These are phyloP conservation scores for Diaporthe destruens DNA, from an alignment of 2,329 filamentous ascomycete species.

Conservation along the genomic window DNA sequence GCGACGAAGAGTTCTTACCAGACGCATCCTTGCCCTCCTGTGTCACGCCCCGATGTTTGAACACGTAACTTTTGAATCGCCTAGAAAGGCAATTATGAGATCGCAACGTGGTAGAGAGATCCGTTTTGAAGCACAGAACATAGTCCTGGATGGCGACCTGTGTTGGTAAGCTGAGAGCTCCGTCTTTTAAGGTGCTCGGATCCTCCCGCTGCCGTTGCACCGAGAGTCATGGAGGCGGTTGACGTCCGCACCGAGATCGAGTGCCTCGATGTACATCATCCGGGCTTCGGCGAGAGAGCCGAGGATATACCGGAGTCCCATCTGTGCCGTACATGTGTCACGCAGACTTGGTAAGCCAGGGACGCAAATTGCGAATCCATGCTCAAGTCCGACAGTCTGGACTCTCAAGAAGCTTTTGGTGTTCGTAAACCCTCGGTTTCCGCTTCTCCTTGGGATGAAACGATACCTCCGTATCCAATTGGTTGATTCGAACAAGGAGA, in stretches of 20 bases:
- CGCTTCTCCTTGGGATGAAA: background rate
- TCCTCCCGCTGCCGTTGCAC: background rate
- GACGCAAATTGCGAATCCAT: background rate
- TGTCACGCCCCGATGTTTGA: background rate
- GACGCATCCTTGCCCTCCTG: background rate
- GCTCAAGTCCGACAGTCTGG: background rate
- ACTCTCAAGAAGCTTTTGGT: no score
- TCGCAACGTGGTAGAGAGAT: background rate
- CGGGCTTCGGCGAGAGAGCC: background rate
- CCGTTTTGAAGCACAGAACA: no score
- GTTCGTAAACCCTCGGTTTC: no score
- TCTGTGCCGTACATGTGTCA: background rate
- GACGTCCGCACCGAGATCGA: background rate
- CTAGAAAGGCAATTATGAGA: background rate
- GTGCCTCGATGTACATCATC: background rate
- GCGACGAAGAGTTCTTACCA: background rate
- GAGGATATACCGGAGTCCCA: background rate
- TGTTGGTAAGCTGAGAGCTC: background rate
- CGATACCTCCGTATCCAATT: background rate
- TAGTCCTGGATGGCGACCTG: no score
- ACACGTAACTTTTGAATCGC: background rate
- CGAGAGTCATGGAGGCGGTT: conserved; percentile 4
- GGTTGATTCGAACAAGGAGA: background rate
- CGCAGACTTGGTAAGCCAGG: background rate
- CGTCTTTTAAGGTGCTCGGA: background rate